A percentile compares a stretch with the other conserved stretches of the same genome.
Conservation (phyloP, 2,329 filamentous ascomycete genomes). For the Venturiaceae sp. region DNA sequence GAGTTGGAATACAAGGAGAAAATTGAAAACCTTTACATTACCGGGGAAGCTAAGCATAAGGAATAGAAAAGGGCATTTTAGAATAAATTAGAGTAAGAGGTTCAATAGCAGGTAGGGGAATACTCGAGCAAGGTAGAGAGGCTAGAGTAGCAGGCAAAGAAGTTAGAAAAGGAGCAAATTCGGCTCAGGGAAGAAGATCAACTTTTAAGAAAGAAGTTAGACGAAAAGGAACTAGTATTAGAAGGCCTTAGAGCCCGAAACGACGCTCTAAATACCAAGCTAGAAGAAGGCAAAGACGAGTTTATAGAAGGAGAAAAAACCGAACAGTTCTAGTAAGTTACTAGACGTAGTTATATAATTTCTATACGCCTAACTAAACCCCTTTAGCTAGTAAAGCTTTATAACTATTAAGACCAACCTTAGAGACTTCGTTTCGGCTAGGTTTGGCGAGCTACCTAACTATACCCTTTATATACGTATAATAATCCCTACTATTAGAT, state of each 20-base stretch:
- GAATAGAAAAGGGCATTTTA: not conserved
- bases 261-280: not conserved
- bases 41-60: not conserved
- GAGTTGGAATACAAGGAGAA: not conserved
- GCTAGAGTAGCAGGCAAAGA: not conserved
- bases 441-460: not conserved
- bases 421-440: not conserved
- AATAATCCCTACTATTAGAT: not conserved
- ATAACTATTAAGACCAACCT: not conserved
- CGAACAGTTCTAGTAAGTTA: not conserved
- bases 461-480: not conserved
- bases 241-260: not conserved
- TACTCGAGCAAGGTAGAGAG: not conserved
- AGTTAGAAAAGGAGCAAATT: not conserved
- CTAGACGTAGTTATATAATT: not conserved
- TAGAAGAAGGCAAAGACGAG: not conserved
- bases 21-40: not conserved
- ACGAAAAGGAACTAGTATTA: not conserved
- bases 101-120: not conserved
- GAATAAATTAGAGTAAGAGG: not conserved
- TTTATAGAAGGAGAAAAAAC: not conserved
- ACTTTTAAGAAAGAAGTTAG: not conserved
- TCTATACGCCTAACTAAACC: not conserved
- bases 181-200: not conserved
- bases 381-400: not conserved